Conservation (phyloP, 805 yeast species). For the Cyberlindnera meyerae region DNA sequence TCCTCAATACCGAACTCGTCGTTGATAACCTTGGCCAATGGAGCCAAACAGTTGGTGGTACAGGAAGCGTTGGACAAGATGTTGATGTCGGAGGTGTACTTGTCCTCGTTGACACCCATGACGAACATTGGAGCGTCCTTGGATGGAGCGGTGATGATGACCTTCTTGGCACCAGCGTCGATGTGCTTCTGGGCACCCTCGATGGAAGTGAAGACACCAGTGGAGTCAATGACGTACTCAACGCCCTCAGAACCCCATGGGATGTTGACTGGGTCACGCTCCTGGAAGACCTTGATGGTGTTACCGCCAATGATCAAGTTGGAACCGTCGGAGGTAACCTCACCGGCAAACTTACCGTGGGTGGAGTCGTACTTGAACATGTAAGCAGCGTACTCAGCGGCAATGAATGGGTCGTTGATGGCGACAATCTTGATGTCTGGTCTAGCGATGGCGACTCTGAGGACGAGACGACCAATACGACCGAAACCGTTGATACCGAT, state of each 20-base stretch:
- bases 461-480: slow-evolving; percentile 86
- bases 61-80: slow-evolving; percentile 92
- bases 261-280: slow-evolving; percentile 78
- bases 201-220: slow-evolving; percentile 85
- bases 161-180: slow-evolving; percentile 92
- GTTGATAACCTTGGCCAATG: slow-evolving; percentile 85
- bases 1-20: slow-evolving; percentile 83
- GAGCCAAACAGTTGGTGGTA: slow-evolving; percentile 95
- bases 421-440: slow-evolving; percentile 67
- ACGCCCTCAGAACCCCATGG: slow-evolving; percentile 87
- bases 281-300: slow-evolving; percentile 64
- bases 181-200: slow-evolving; percentile 83
- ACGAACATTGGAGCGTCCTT: slow-evolving; percentile 94
- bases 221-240: slow-evolving; percentile 85
- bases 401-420: slow-evolving; percentile 88
- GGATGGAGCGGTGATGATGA: slow-evolving; percentile 91
- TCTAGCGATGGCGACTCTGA: slow-evolving; percentile 66
- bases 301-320: slow-evolving; percentile 64
- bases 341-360: slow-evolving; percentile 81
- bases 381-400: slow-evolving; percentile 87
- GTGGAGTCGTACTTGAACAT: slow-evolving; percentile 95
- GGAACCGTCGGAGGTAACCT: slow-evolving; percentile 54
- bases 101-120: slow-evolving; percentile 80
- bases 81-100: slow-evolving; percentile 68
- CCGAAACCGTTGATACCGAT: slow-evolving; percentile 94